phyloP scores from a whole-genome alignment of 148 eudicot species.

The Amaranthus cruentus region DNA sequence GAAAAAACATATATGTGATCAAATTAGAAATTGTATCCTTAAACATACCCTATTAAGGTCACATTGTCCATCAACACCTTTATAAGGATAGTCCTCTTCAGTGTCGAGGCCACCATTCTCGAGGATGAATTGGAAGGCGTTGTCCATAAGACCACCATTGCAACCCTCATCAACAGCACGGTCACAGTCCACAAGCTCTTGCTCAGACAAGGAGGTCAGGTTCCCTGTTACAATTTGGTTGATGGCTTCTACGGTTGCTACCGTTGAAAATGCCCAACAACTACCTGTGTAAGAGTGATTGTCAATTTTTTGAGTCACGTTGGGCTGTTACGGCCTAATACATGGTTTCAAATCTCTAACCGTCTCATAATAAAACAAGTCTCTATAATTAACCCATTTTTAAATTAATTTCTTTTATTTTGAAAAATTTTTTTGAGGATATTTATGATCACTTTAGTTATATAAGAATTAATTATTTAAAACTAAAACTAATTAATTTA shows the following conservation, averaged over 20 bases:
- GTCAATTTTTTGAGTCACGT: not conserved
- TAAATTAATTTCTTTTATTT: too few species aligned
- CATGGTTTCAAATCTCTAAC: too few species aligned
- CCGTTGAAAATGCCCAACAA: conserved; percentile 93
- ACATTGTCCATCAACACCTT: conserved; percentile 51
- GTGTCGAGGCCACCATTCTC: conserved; percentile 77
- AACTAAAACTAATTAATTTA: too few species aligned
- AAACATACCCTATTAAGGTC: conserved; percentile 51
- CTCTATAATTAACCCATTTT: too few species aligned
- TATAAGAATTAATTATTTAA: too few species aligned
- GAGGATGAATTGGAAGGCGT: conserved; percentile 72
- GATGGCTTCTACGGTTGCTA: conserved; percentile 80
- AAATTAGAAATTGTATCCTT: not conserved
- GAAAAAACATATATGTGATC: not conserved
- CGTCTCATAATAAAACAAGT: too few species aligned
- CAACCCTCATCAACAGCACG: conserved; percentile 50
- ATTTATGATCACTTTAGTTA: too few species aligned
- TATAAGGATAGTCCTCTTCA: conserved; percentile 75
- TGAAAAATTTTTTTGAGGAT: too few species aligned
- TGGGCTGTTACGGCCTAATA: not conserved
- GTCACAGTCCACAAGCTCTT: conserved; percentile 87
- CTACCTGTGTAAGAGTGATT: conserved; percentile 40
- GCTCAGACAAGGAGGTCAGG: conserved; percentile 69
- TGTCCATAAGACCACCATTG: conserved; percentile 88
- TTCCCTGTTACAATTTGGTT: conserved; percentile 73